Conservation (phyloP, 208 protist species). For the Giardia duodenalis region DNA sequence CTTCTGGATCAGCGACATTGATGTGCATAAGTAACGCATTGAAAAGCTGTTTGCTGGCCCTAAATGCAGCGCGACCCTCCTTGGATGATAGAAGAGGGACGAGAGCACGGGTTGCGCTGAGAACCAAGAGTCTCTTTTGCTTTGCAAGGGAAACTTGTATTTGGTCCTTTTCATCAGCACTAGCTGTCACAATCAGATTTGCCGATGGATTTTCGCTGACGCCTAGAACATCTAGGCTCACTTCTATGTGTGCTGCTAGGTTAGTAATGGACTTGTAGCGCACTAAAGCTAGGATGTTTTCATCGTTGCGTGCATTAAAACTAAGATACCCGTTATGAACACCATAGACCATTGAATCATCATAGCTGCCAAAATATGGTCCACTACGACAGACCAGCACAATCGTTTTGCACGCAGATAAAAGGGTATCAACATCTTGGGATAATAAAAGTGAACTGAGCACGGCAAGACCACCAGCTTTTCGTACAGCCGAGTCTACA, state of each 20-base stretch:
- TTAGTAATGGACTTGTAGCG: background rate
- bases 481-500: slow-evolving; percentile 26
- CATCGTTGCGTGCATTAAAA: slow-evolving; percentile 27
- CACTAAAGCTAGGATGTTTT: slow-evolving; percentile 18
- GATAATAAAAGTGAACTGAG: background rate
- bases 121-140: background rate
- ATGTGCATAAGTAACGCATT: background rate
- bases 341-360: background rate
- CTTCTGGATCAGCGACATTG: background rate
- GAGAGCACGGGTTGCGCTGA: background rate
- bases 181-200: background rate
- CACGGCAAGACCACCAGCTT: background rate
- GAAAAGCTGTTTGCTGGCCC: background rate
- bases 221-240: background rate
- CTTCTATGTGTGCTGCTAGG: background rate
- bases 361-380: slow-evolving; percentile 26
- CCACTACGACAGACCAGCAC: background rate
- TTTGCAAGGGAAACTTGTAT: background rate
- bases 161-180: background rate
- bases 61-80: background rate
- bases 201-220: background rate
- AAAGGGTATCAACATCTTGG: background rate
- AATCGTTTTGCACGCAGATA: slow-evolving; percentile 18
- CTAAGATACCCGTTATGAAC: background rate
- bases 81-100: slow-evolving; percentile 1